Percentiles rank a stretch among this genome's conserved stretches.
Conservation (phyloP, 352 stramenopile species). For the Albugo candida region DNA sequence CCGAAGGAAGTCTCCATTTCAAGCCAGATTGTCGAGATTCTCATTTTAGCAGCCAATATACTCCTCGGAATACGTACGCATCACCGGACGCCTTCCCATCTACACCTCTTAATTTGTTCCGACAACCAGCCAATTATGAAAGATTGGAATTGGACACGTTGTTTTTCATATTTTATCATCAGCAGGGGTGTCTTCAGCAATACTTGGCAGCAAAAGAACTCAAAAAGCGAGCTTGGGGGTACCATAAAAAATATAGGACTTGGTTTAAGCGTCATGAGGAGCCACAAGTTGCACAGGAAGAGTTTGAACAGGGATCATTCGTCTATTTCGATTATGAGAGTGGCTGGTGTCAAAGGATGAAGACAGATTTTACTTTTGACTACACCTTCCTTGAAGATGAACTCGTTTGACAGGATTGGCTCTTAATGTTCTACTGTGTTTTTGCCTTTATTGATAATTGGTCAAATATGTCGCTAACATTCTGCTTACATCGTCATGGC, state of each 20-base stretch:
- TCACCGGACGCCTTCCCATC: constrained; percentile 81
- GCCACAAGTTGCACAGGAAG: constrained; percentile 89
- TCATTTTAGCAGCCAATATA: constrained; percentile 82
- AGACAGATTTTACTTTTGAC: constrained; percentile 98
- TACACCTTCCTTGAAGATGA: constrained; percentile 94
- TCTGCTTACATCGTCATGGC: constrained; percentile 19
- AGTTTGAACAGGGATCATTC: constrained; percentile 99
- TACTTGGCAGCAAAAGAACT: constrained; percentile 95
- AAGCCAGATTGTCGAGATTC: constrained; percentile 80
- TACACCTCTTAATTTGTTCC: constrained; percentile 79
- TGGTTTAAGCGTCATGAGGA: constrained; percentile 99
- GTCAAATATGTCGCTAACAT: too few species aligned
- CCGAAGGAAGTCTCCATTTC: constrained; percentile 83
- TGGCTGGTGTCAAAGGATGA: constrained; percentile 97
- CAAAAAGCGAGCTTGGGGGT: constrained; percentile 97
- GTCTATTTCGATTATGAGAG: constrained; percentile 99
- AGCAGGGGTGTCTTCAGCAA: constrained; percentile 97
- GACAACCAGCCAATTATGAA: constrained; percentile 90
- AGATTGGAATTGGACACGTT: constrained; percentile 95
- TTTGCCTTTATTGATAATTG: too few species aligned
- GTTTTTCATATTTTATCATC: constrained; percentile 99
- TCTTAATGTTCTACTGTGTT: neutral
- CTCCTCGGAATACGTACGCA: constrained; percentile 89
- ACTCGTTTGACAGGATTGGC: constrained; percentile 26
- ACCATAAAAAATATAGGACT: constrained; percentile 99